Percentiles rank a stretch among this genome's conserved stretches.
These are phyloP conservation scores for Phytophthora fragariae DNA, from an alignment of 352 stramenopile genomes.

Conservation along the genomic window DNA sequence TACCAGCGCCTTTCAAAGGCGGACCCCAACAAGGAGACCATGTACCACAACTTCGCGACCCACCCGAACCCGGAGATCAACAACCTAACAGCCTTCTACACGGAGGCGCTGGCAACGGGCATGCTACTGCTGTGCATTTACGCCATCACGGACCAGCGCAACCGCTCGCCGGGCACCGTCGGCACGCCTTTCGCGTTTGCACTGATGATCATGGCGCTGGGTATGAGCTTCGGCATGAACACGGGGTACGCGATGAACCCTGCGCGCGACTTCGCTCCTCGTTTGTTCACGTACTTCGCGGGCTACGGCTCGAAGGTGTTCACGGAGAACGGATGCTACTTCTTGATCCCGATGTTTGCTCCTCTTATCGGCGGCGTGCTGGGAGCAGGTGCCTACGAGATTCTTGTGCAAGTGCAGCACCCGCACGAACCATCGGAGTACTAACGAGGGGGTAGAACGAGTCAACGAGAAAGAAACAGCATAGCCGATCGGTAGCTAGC, in stretches of 20 bases:
- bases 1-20: constrained; percentile 52
- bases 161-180: constrained; percentile 48
- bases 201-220: constrained; percentile 63
- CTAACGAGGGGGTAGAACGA: constrained; percentile 11
- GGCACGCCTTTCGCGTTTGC: constrained; percentile 53
- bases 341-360: constrained; percentile 68
- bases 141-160: constrained; percentile 59
- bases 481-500: constrained; percentile 11
- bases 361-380: constrained; percentile 52
- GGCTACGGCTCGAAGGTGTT: constrained; percentile 71
- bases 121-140: constrained; percentile 69
- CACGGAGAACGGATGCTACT: constrained; percentile 60
- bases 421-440: constrained; percentile 30
- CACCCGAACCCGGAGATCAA: constrained; percentile 52
- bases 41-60: constrained; percentile 57
- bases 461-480: constrained; percentile 10
- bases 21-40: constrained; percentile 54
- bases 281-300: constrained; percentile 53
- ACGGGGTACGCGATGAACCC: constrained; percentile 59
- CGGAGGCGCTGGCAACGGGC: constrained; percentile 57
- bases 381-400: constrained; percentile 54
- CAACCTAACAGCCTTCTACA: constrained; percentile 61
- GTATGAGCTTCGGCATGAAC: constrained; percentile 69
- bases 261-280: constrained; percentile 51
- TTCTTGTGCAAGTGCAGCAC: constrained; percentile 67